Conservation (phyloP, 305 asterid genomes). For the Rubia balearica region DNA sequence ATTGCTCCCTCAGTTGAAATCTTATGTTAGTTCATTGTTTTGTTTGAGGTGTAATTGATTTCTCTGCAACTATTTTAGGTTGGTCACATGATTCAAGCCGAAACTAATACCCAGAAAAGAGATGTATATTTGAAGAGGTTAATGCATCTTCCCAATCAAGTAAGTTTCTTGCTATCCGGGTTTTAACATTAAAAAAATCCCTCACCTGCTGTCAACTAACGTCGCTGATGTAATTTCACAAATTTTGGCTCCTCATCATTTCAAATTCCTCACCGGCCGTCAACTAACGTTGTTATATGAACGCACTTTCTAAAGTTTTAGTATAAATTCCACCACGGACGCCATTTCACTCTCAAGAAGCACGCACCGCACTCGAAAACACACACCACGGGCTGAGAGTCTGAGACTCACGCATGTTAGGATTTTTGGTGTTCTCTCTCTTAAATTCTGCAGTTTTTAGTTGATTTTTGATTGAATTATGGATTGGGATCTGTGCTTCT, state of each 20-base stretch:
- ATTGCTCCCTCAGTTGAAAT: background rate
- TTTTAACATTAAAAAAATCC: too few relatives aligned
- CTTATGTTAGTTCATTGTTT: background rate
- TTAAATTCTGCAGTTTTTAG: background rate
- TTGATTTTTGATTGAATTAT: background rate
- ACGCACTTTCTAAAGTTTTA: slow-evolving; percentile 13
- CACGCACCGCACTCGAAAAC: slow-evolving; percentile 11
- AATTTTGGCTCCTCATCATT: slow-evolving; percentile 18
- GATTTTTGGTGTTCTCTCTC: background rate
- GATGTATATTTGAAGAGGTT: slow-evolving; percentile 82
- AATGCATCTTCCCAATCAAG: slow-evolving; percentile 97
- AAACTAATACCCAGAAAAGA: slow-evolving; percentile 79
- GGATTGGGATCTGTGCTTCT: slow-evolving; percentile 6
- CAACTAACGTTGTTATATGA: slow-evolving; percentile 38
- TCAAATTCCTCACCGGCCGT: slow-evolving; percentile 39
- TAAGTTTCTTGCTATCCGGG: slow-evolving; percentile 51
- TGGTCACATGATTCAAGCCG: slow-evolving; percentile 93
- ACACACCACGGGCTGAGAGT: slow-evolving; percentile 4
- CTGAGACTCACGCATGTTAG: slow-evolving; percentile 14
- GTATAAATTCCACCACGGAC: slow-evolving; percentile 28
- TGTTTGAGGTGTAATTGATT: slow-evolving; percentile 2
- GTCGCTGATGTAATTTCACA: slow-evolving; percentile 3
- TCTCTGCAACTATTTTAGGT: slow-evolving; percentile 39
- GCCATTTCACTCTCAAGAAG: slow-evolving; percentile 16
- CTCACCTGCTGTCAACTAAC: too few relatives aligned